Evolutionary conservation across 2,329 filamentous ascomycete species (phyloP), one percentile per base, ranked within the genome.

Genomic region (Colletotrichum abscissum): DNA sequence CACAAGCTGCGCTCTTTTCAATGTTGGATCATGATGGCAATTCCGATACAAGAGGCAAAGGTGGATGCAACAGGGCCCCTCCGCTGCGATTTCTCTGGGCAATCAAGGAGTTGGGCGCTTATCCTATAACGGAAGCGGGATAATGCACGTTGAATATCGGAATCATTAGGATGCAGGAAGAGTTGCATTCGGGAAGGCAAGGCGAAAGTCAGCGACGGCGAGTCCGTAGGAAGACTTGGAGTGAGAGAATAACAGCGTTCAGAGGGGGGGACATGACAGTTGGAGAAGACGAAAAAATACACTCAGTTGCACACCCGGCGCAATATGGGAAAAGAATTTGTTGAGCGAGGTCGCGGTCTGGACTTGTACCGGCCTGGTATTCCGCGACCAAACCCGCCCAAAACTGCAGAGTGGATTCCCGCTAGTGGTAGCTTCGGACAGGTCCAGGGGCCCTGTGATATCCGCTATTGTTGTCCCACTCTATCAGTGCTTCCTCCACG

Each of bases 301-400:
- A 24, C 19, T 5, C 28, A 33, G 64, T 38, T 60, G 22, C 60
- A 22, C 16, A 5, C 9, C 49, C 35, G 24, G 58, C 38, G 63
- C 35, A 72, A 63, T 54, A 74, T 72, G 62, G 62, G 68, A 72
- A 71, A 74, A 72, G 63, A 72, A 74, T 74, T 72, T 74, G 72
- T 74, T 74, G 72, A 74, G 72, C 33, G 35, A 58, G 30, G 19
- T 63, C 62, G 28, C 26, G 63, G 68, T 67, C 64, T 72, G 72
- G 74, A 68, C 67, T 75, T 69, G 74, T 73, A 75, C 55, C 68
- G 26, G 46, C 60, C 72, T 54, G 62, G 72, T 74, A 74, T 73
- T 65, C 35, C 49, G 35, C 46, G 59, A 73, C 60, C 55, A 56
- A 33, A 63, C 42, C 28, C 56, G 35, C 59, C 49, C 69, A 58